These are phyloP conservation scores for Fusarium falciforme DNA, from an alignment of 2,329 filamentous ascomycete species.

Conservation along the genomic window DNA sequence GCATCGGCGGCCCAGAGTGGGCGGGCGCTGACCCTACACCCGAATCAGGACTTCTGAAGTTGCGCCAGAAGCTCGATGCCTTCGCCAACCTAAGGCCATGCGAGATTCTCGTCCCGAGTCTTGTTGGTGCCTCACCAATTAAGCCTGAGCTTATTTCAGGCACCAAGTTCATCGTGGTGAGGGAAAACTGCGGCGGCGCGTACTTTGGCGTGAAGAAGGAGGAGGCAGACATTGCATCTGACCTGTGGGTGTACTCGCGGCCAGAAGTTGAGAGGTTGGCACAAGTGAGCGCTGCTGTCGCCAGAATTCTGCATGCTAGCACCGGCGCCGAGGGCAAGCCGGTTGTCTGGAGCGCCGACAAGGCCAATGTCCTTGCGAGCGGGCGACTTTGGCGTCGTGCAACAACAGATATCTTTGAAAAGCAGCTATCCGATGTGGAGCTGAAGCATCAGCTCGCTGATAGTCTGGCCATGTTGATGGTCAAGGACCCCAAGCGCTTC, in stretches of 20 bases:
- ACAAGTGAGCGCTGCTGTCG: background rate
- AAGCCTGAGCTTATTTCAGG: background rate
- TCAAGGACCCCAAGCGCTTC: background rate
- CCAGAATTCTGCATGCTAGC: background rate
- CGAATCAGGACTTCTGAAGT: background rate
- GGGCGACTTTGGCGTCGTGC: background rate
- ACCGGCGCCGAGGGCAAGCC: background rate
- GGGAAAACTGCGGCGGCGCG: background rate
- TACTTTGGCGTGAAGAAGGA: background rate
- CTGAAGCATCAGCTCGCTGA: background rate
- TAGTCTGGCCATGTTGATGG: background rate
- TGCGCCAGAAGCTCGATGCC: background rate
- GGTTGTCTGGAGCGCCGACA: background rate
- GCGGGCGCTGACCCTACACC: background rate
- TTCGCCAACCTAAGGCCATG: background rate
- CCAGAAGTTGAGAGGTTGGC: background rate
- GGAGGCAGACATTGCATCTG: background rate
- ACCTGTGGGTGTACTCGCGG: background rate
- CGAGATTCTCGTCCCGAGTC: background rate
- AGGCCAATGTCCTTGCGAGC: background rate
- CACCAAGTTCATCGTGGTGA: background rate
- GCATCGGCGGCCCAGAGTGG: background rate
- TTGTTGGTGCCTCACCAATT: background rate
- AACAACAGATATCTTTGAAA: background rate
- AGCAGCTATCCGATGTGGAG: background rate